Conservation (phyloP, 352 stramenopile genomes). For the Thalassiosira mediterranea region DNA sequence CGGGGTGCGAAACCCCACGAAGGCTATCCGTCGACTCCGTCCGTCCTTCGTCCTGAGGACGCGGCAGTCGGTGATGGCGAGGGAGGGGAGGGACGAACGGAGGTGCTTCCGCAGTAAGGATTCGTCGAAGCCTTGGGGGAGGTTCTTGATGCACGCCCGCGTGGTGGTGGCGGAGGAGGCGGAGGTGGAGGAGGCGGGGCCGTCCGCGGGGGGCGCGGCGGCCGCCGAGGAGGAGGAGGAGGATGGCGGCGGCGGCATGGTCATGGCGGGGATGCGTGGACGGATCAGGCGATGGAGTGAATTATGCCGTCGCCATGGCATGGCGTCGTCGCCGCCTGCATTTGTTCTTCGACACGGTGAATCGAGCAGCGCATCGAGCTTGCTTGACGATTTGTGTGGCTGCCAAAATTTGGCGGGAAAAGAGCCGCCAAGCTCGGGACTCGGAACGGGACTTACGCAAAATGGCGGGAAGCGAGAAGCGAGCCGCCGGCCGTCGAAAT, state of each 20-base stretch:
- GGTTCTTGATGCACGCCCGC: constrained; percentile 81
- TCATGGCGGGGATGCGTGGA: too few species aligned
- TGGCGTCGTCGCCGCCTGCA: too few species aligned
- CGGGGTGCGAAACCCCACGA: constrained; percentile 84
- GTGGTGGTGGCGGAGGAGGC: constrained; percentile 42
- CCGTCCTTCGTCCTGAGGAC: constrained; percentile 71
- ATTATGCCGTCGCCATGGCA: too few species aligned
- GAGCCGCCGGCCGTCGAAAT: too few species aligned
- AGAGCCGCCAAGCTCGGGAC: too few species aligned
- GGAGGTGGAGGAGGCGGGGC: background rate
- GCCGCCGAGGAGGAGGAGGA: background rate
- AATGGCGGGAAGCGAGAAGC: too few species aligned
- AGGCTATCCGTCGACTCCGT: constrained; percentile 78
- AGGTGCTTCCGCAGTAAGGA: constrained; percentile 68
- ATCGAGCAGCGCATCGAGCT: too few species aligned
- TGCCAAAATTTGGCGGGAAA: too few species aligned
- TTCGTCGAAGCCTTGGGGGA: constrained; percentile 67
- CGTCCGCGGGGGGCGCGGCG: background rate
- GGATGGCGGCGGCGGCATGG: background rate
- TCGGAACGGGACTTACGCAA: too few species aligned
- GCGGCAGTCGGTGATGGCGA: constrained; percentile 75
- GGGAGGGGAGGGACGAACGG: constrained; percentile 18
- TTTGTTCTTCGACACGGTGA: too few species aligned
- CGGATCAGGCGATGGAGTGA: too few species aligned
- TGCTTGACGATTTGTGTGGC: too few species aligned